A percentile compares a stretch with the other conserved stretches of the same genome.
phyloP scores from a whole-genome alignment of 768 basidiomycete species.

The Amanita brunnescens region DNA sequence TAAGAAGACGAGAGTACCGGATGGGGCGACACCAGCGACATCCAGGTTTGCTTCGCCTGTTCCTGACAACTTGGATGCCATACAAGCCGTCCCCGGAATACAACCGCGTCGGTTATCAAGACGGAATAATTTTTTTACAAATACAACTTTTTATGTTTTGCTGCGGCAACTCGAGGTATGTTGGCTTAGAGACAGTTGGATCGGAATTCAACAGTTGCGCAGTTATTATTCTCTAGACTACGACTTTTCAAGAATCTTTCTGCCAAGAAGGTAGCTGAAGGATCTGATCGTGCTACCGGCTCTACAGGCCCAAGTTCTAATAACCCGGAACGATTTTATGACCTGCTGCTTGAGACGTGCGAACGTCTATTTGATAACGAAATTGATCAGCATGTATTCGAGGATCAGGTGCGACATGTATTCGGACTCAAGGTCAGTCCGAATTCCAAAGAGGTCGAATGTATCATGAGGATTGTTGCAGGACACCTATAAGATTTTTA shows the following conservation, averaged over 20 bases:
- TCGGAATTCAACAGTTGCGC: constrained; percentile 2
- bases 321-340: constrained; percentile 65
- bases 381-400: constrained; percentile 78
- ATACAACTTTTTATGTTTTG: constrained; percentile 81
- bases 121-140: constrained; percentile 71
- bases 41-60: constrained; percentile 62
- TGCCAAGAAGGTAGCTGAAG: constrained; percentile 31
- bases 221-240: constrained; percentile 82
- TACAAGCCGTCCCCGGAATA: background rate
- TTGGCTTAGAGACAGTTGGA: constrained; percentile 3
- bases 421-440: constrained; percentile 66
- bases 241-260: constrained; percentile 70
- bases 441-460: background rate
- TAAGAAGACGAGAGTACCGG: constrained; percentile 49
- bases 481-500: constrained; percentile 86
- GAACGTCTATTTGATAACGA: constrained; percentile 91
- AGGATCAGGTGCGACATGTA: constrained; percentile 84
- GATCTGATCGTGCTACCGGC: constrained; percentile 11
- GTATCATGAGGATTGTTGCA: constrained; percentile 16
- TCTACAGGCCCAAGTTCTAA: constrained; percentile 18
- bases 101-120: constrained; percentile 21
- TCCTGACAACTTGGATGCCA: constrained; percentile 32
- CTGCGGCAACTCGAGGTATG: constrained; percentile 81
- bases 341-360: constrained; percentile 74
- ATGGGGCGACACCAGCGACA: constrained; percentile 39